Base-by-base conservation (phyloP, 108 stramenopile genomes). In the Pelagomonas calceolata region DNA sequence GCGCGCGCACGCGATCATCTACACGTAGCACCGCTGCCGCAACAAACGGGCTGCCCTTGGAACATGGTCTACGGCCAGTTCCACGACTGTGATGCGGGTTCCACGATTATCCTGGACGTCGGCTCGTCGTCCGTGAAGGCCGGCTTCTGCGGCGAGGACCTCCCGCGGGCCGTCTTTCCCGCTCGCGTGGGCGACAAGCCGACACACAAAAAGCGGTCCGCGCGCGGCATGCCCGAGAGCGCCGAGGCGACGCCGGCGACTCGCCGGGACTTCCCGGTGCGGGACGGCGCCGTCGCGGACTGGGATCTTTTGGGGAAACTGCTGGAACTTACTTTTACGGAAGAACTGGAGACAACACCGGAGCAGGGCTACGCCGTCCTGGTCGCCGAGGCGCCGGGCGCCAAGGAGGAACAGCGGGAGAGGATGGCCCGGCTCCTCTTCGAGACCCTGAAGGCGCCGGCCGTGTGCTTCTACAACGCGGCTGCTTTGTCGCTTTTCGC, bases 331-430 rank as follows among this genome's bases (percentile, higher is more conserved):
- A 60, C 51, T 26, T 60, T 60, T 60, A 1, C 7, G 21, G 21
- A 82, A 70, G 84, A 85, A 71, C 84, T 86, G 30, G 80, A 84
- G 45, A 80, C 81, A 30, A 81, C 74, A 32, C 84, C 85, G 67
- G 85, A 85, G 51, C 21, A 26, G 21, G 51, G 51, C 21, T 12
- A 9, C 7, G 4, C 7, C 51, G 51, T 60, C 7, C 51, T 60
- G 21, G 21, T 60, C 51, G 51, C 72, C 5, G 65, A 66, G 32
- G 36, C 64, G 30, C 72, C 72, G 31, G 32, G 36, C 26, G 30
- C 66, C 12, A 15, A 30, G 31, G 30, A 7, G 32, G 64, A 14
- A 16, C 33, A 0, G 64, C 66, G 64, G n/a, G 37, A 30, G 31
- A 10, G 51, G 30, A n/a, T 31, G 65, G 33, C 65, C 67, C 39